Percentiles rank a stretch among this genome's conserved stretches.
Conservation (phyloP, 345 rosid genomes). For the Sisymbrium irio region DNA sequence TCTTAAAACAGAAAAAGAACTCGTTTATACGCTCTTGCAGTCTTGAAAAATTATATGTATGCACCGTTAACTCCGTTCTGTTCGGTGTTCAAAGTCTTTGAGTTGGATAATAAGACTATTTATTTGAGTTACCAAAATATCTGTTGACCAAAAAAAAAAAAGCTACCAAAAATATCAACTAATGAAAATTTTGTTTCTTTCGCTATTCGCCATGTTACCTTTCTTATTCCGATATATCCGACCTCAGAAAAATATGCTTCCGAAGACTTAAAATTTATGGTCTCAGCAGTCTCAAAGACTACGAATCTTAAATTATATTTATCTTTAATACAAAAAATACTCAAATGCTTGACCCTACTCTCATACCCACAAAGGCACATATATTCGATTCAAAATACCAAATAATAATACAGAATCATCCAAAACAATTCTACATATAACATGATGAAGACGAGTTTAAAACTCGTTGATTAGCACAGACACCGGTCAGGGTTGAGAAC, state of each 20-base stretch:
- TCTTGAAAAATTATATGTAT: too few relatives aligned
- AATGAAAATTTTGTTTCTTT: background rate
- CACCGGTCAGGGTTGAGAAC: background rate
- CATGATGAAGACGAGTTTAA: background rate
- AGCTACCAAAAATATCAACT: background rate
- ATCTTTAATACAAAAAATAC: background rate
- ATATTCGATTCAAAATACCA: background rate
- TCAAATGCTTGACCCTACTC: too few relatives aligned
- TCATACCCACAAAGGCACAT: background rate
- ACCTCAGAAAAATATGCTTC: too few relatives aligned
- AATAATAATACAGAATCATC: background rate
- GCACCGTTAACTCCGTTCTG: background rate
- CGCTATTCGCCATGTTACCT: background rate
- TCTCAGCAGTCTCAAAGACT: background rate
- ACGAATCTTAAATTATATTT: background rate
- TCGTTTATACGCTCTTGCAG: too few relatives aligned
- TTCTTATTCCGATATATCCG: too few relatives aligned
- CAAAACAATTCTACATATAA: background rate
- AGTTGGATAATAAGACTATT: too few relatives aligned
- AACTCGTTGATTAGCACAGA: background rate
- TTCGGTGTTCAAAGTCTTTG: background rate
- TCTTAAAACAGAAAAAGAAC: background rate
- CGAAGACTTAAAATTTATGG: too few relatives aligned
- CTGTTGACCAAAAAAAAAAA: too few relatives aligned
- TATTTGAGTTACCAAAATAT: too few relatives aligned